Base-by-base conservation (phyloP, 2,329 filamentous ascomycete species). In the Graphiopsis chlorocephala region DNA sequence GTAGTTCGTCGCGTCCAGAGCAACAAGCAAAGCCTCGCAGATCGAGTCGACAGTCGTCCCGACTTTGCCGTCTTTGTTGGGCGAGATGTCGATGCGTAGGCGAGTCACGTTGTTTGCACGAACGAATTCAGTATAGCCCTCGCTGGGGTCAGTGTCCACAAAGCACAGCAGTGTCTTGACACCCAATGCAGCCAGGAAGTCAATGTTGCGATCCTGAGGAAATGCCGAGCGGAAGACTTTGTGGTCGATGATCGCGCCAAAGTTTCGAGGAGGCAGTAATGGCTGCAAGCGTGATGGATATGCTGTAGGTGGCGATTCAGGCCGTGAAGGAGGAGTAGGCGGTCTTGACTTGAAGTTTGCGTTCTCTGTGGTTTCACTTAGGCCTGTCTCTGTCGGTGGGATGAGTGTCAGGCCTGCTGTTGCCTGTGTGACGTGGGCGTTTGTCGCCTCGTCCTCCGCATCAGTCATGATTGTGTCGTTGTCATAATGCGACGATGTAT, bases 171-270 rank as follows among this genome's bases (percentile, higher is more conserved):
- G 88, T 17, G 90, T 94, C 79, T 91, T 93, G 67, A 97, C 80
- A 12, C 85, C 82, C 58, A 96, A 81, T 28, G 80, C 81, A 71
- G 84, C 80, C 63, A 97, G 79, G 72, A 90, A 94, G 3, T 82
- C 81, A 68, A 90, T 90, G 72, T 96, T 89, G 64, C 88, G 84
- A 5, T 83, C 77, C 67, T 87, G 81, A 2, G 93, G 93, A 74
- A 93, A 97, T 69, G 89, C 90, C 77, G 91, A 94, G 61, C 93
- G 86, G 75, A 92, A 97, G 29, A 97, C 83, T 12, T 87, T 81
- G 10, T 89, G 88, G 7, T 88, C 85, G 23, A 89, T 80, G 23
- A 97, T 89, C 29, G 87, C 79, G 20, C 90, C 91, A 77, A 94
- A 97, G 74, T 97, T 97, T 68, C 79, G 72, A 1, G 91, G 90